These are phyloP conservation scores for Medicago ruthenica DNA, from an alignment of 306 rosid species.

Conservation along the genomic window DNA sequence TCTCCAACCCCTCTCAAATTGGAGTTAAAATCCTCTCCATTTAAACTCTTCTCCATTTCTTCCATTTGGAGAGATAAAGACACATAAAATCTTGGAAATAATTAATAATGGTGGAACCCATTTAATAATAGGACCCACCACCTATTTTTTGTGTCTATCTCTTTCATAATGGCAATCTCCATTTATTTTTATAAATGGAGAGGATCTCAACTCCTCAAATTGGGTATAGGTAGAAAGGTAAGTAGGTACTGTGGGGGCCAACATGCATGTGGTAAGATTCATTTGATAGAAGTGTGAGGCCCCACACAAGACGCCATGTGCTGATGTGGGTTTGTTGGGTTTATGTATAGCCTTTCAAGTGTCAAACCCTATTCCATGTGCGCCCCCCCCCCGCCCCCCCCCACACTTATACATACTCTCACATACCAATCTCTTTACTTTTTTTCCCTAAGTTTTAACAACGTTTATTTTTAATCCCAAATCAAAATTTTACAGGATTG, in stretches of 20 bases:
- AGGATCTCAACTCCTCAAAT: too few species aligned
- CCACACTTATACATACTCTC: slow-evolving; percentile 45
- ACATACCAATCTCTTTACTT: not conserved
- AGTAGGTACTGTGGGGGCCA: slow-evolving; percentile 49
- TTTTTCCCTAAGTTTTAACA: not conserved
- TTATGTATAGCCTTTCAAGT: slow-evolving; percentile 56
- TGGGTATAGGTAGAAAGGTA: slow-evolving; percentile 4
- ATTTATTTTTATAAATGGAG: too few species aligned
- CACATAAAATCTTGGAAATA: too few species aligned
- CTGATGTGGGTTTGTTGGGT: slow-evolving; percentile 62
- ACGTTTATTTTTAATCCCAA: not conserved
- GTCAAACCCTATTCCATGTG: slow-evolving; percentile 89
- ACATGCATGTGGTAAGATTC: slow-evolving; percentile 65
- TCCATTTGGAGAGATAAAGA: too few species aligned
- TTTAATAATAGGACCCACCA: too few species aligned
- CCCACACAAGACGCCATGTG: slow-evolving; percentile 58
- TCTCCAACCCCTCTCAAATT: not conserved
- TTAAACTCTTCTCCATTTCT: too few species aligned
- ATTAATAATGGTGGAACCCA: too few species aligned
- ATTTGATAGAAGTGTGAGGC: slow-evolving; percentile 47
- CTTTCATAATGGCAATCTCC: too few species aligned
- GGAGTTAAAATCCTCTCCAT: too few species aligned
- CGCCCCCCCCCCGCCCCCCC: slow-evolving; percentile 93
- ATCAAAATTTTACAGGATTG: not conserved
- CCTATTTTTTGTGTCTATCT: too few species aligned